phyloP scores from a whole-genome alignment of 371 early-diverging fungal genomes.

The Apophysomyces trapeziformis region DNA sequence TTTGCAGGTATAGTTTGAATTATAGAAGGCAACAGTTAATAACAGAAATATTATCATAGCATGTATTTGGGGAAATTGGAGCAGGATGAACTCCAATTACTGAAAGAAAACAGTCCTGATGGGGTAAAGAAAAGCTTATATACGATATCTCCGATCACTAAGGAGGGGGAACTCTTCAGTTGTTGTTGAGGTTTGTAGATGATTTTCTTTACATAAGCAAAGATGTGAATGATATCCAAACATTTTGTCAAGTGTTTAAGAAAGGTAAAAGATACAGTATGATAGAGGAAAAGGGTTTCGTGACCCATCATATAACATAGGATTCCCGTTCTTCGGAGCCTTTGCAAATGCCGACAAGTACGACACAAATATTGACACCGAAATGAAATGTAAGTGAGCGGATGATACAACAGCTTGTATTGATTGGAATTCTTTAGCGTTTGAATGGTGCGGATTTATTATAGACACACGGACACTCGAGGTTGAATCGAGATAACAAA shows the following conservation, averaged over 20 bases:
- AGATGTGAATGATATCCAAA: background rate
- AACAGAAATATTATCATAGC: background rate
- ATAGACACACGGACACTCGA: background rate
- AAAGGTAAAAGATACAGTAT: background rate
- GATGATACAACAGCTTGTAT: background rate
- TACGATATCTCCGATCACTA: background rate
- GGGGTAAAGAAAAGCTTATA: background rate
- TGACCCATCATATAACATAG: background rate
- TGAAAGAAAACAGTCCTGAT: background rate
- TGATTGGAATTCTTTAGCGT: background rate
- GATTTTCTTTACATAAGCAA: constrained; percentile 7
- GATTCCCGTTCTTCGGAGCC: constrained; percentile 1
- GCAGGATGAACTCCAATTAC: background rate
- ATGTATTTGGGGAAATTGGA: background rate
- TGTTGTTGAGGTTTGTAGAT: background rate
- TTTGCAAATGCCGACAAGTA: background rate
- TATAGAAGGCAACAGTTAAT: no score
- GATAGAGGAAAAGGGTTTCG: background rate
- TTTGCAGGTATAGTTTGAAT: constrained; percentile 69
- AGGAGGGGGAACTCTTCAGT: background rate
- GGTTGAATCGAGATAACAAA: background rate
- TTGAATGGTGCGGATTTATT: background rate
- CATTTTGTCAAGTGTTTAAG: background rate
- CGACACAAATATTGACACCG: background rate
- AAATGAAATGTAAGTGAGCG: background rate